Evolutionary conservation across 345 rosid species (phyloP).

Genomic region (Triadica sebifera): DNA sequence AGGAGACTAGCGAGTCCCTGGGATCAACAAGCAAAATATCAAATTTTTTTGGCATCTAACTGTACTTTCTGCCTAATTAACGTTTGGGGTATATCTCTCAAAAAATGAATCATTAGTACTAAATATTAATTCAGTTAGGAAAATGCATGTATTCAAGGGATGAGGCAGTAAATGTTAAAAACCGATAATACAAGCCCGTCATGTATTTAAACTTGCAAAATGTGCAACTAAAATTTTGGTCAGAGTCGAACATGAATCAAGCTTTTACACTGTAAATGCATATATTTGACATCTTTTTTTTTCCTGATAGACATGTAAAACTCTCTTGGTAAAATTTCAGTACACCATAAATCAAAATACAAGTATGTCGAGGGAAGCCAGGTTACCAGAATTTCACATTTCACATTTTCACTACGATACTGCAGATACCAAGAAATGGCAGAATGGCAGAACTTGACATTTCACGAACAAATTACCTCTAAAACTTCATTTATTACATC

Average conservation of each 20-base stretch:
- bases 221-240: neutral
- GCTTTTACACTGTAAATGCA: neutral
- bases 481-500: conserved; percentile 91
- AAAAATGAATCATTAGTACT: no score
- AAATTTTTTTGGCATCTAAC: no score
- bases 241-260: neutral
- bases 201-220: neutral
- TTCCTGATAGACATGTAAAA: neutral
- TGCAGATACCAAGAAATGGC: neutral
- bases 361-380: neutral
- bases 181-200: neutral
- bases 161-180: conserved; percentile 2
- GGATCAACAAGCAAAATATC: conserved; percentile 6
- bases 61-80: no score
- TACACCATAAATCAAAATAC: neutral
- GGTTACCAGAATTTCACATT: neutral
- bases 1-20: conserved; percentile 97
- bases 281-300: neutral
- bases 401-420: conserved; percentile 24
- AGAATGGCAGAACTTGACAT: neutral
- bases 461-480: conserved; percentile 52
- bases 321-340: neutral
- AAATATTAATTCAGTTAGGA: neutral
- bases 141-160: neutral
- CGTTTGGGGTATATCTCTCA: no score